Percentiles rank a stretch among this genome's conserved stretches.
phyloP scores from a whole-genome alignment of 768 basidiomycete genomes.

The Tulasnella sp. region DNA sequence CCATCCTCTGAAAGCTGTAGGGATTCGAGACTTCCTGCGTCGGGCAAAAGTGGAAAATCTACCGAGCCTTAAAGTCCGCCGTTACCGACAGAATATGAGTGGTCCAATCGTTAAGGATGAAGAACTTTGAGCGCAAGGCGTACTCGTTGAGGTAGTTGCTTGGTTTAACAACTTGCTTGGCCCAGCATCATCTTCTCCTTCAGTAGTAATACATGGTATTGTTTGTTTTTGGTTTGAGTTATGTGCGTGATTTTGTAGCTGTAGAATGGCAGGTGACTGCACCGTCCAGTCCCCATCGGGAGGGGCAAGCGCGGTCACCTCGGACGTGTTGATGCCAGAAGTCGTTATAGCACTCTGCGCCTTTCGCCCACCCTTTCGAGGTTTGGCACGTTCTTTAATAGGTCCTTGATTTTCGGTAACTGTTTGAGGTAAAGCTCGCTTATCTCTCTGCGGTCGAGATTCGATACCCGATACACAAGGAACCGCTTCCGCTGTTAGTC shows the following conservation, averaged over 20 bases:
- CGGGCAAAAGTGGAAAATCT: neutral
- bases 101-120: neutral
- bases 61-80: neutral
- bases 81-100: neutral
- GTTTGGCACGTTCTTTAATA: neutral
- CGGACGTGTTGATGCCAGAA: neutral
- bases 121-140: neutral
- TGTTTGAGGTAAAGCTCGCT: neutral
- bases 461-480: neutral
- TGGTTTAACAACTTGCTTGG: neutral
- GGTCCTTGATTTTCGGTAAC: neutral
- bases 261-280: neutral
- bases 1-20: neutral
- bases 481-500: neutral
- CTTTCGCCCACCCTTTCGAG: neutral
- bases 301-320: neutral
- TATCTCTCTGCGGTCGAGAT: neutral
- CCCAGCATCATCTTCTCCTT: neutral
- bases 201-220: neutral
- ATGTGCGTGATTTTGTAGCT: neutral
- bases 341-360: neutral
- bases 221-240: neutral
- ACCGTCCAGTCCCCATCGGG: neutral
- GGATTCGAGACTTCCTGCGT: neutral
- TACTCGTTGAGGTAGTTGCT: neutral